phyloP scores from a whole-genome alignment of 2,329 filamentous ascomycete species.

The Ceratocystis huliohia region DNA sequence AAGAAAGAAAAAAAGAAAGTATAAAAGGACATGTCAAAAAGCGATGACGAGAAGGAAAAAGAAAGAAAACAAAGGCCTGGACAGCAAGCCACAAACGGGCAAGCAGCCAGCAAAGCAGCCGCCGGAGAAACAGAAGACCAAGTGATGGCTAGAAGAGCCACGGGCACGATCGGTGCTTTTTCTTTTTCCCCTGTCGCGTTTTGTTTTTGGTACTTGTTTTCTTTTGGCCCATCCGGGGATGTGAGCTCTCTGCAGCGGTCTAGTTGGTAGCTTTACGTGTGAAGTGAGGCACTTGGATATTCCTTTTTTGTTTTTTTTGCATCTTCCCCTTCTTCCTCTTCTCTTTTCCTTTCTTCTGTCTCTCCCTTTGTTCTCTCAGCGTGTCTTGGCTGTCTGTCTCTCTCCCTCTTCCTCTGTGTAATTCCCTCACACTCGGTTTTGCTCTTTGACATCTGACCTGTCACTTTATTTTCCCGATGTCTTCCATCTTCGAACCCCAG shows the following conservation, averaged over 20 bases:
- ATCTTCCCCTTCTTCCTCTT: neutral
- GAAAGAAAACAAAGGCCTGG: conserved; percentile 6
- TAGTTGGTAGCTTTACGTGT: neutral
- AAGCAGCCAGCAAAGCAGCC: neutral
- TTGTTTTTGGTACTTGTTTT: neutral
- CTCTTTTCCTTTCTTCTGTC: neutral
- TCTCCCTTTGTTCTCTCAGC: neutral
- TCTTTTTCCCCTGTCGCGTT: neutral
- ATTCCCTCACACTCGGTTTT: neutral
- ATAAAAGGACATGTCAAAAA: neutral
- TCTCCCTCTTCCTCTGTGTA: neutral
- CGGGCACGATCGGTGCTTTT: neutral
- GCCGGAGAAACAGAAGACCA: neutral
- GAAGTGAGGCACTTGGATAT: neutral
- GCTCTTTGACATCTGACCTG: conserved; percentile 6
- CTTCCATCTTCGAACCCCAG: neutral
- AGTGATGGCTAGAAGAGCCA: neutral
- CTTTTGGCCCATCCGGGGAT: neutral
- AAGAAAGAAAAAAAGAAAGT: neutral
- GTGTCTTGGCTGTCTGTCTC: neutral
- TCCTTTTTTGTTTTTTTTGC: neutral
- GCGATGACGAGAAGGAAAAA: conserved; percentile 1
- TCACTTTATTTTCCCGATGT: neutral
- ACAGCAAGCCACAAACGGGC: conserved; percentile 1
- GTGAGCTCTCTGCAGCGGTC: neutral